Conservation (phyloP, 2,329 filamentous ascomycete genomes). For the Xylaria arbuscula region DNA sequence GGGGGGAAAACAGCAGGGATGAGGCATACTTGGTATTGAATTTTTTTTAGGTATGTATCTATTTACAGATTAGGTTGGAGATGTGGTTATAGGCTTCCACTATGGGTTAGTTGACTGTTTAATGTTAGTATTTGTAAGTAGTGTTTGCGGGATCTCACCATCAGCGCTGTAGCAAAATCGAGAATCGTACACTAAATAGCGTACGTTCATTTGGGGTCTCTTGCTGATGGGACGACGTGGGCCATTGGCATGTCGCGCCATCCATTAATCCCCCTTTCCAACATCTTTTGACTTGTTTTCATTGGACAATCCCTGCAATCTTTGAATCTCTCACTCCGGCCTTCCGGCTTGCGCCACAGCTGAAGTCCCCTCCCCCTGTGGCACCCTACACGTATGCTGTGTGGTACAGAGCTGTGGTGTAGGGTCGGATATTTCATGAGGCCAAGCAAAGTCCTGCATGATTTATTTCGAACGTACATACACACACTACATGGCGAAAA, state of each 20-base stretch:
- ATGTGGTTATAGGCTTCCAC: not conserved
- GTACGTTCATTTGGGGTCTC: not conserved
- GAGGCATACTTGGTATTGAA: not conserved
- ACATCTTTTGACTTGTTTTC: conserved; percentile 24
- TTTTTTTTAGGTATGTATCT: not conserved
- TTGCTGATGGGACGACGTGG: conserved; percentile 23
- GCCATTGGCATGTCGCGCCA: conserved; percentile 27
- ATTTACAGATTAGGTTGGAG: not conserved
- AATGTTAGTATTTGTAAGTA: too few relatives aligned
- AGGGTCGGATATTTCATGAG: conserved; percentile 20
- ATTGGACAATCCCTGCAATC: conserved; percentile 21
- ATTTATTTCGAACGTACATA: conserved; percentile 7
- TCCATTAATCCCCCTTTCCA: conserved; percentile 30
- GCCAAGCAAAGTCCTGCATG: conserved; percentile 2
- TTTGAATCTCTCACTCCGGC: conserved; percentile 30
- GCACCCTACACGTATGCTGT: not conserved
- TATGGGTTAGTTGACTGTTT: not conserved
- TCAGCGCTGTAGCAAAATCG: not conserved
- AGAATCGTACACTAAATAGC: conserved; percentile 3
- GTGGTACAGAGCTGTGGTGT: conserved; percentile 9
- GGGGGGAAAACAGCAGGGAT: not conserved
- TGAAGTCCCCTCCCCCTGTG: not conserved
- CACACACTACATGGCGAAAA: not conserved
- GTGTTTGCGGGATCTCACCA: not conserved
- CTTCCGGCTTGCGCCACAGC: conserved; percentile 31